A percentile compares a stretch with the other conserved stretches of the same genome.
Evolutionary conservation across 768 basidiomycete genomes (phyloP).

Genomic region (Termitomyces sp.): DNA sequence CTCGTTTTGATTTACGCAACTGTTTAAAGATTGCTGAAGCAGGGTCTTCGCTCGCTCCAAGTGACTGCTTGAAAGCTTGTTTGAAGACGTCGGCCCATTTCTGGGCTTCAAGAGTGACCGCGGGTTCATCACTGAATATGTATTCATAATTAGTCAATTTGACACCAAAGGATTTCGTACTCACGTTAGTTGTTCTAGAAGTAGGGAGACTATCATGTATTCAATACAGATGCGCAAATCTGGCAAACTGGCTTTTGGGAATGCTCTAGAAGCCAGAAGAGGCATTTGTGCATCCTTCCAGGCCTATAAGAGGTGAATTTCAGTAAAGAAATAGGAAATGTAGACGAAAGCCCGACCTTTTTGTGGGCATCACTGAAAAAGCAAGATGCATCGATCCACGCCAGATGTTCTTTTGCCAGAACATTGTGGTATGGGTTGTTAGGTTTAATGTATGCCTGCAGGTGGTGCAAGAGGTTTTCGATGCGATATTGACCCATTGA

Average conservation of each 20-base stretch:
- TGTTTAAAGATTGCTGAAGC: background rate
- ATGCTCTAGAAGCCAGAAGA: background rate
- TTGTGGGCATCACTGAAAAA: constrained; percentile 6
- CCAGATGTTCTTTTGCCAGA: constrained; percentile 4
- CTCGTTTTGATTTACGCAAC: background rate
- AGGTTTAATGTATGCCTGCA: background rate
- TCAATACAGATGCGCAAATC: constrained; percentile 4
- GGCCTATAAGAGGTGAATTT: background rate
- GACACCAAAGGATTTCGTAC: no score
- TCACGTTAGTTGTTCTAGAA: constrained; percentile 1
- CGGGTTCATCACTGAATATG: constrained; percentile 1
- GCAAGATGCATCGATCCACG: constrained; percentile 7
- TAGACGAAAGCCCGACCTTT: background rate
- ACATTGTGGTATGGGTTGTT: constrained; percentile 3
- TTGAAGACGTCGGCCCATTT: constrained; percentile 6
- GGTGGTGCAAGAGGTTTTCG: background rate
- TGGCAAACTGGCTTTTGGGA: background rate
- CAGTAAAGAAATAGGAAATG: background rate
- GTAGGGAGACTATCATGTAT: constrained; percentile 4
- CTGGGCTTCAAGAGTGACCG: background rate
- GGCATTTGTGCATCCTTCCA: background rate
- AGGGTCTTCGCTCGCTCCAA: background rate
- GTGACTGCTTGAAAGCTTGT: constrained; percentile 2
- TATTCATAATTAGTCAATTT: background rate
- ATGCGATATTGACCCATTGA: background rate